Conservation (phyloP, 164 flowering plant genomes). For the Stephania japonica region DNA sequence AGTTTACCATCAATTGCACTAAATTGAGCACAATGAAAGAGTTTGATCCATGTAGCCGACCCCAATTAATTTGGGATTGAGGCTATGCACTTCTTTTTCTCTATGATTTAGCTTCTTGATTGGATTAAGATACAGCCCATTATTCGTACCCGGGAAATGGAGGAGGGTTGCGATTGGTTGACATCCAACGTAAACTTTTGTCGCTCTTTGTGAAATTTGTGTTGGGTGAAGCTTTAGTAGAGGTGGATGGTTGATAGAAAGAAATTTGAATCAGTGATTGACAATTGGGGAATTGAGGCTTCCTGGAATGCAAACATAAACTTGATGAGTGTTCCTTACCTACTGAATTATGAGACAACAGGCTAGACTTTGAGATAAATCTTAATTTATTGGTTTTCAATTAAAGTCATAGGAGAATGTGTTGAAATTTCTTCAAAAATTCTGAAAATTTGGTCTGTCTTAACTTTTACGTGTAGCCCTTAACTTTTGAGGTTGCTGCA, state of each 20-base stretch:
- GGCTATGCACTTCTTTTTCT: background rate
- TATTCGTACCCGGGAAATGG: too few species aligned
- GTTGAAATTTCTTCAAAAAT: background rate
- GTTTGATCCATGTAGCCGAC: too few species aligned
- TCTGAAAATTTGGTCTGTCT: background rate
- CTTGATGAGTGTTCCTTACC: background rate
- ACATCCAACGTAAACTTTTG: background rate
- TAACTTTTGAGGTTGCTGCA: background rate
- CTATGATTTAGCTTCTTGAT: background rate
- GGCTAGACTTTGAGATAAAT: background rate
- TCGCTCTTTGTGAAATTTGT: background rate
- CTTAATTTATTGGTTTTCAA: background rate
- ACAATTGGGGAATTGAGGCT: background rate
- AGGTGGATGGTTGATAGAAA: background rate
- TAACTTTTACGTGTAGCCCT: background rate
- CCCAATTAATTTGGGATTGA: background rate
- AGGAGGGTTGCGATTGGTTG: background rate
- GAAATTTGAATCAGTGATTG: background rate
- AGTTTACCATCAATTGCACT: too few species aligned
- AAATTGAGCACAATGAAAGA: too few species aligned
- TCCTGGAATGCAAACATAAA: background rate
- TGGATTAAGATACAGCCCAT: too few species aligned
- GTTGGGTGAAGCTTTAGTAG: background rate
- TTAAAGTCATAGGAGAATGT: background rate
- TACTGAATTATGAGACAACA: background rate